Base-by-base conservation (phyloP, 2,329 filamentous ascomycete genomes). In the Scytalidium lignicola region DNA sequence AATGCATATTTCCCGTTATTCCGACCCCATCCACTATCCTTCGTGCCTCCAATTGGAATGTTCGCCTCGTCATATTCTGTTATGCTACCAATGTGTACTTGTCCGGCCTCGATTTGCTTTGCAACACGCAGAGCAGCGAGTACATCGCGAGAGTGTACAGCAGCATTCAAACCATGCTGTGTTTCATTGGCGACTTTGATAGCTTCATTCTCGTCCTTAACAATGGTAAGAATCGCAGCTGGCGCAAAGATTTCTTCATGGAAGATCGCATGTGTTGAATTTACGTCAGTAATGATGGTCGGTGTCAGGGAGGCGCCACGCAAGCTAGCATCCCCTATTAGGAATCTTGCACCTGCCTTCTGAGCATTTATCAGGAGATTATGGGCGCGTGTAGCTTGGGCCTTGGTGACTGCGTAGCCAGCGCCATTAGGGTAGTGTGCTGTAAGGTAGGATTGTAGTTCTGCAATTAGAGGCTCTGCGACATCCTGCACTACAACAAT, bases 201-300 rank as follows among this genome's bases (percentile, higher is more conserved):
- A 53, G 74, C 80, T 44, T 86, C 83, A 39, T 79, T 81, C 67
- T 82, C 77, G 61, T 72, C 78, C 70, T 79, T 80, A 73, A 86
- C 86, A 67, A 83, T 85, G 67, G 76, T 73, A 62, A 86, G 79
- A 54, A 76, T 72, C 70, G 80, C 83, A 48, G 86, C 82, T 43
- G 83, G 83, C 49, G 83, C 83, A 65, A 86, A 86, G 66, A 86
- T 84, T 67, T 86, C 82, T 66, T 86, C 81, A 66, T 83, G 76
- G 60, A 82, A 74, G 60, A 86, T 85, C 72, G 79, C 82, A 79
- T 85, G 85, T 66, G 84, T 74, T 53, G 80, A 74, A 46, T 71
- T 76, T 53, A 85, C 81, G 61, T 81, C 78, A 61, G 76, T 77
- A 74, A 86, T 85, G 70, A 86, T 80, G 57, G 82, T 85, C 12